Evolutionary conservation across 2,329 filamentous ascomycete genomes (phyloP).

Genomic region (Alternaria alternata): DNA sequence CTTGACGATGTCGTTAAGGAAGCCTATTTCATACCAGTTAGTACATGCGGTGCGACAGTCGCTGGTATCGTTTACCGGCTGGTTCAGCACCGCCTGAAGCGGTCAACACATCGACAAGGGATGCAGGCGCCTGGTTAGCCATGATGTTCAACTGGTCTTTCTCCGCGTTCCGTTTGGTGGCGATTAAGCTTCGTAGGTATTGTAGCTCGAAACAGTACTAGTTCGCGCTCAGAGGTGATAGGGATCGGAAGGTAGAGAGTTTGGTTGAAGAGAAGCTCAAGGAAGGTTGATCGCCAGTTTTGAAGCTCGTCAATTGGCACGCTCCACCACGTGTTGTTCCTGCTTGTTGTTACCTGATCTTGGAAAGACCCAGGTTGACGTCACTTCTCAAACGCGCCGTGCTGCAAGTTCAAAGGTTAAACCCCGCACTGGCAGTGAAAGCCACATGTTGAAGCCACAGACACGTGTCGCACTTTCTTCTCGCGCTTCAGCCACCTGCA

Average conservation of each 20-base stretch:
- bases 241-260: neutral
- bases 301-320: conserved; percentile 1
- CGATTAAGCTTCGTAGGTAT: neutral
- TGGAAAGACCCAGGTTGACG: conserved; percentile 7
- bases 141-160: conserved; percentile 3
- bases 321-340: conserved; percentile 6
- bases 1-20: conserved; percentile 59
- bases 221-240: neutral
- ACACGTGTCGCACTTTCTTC: conserved; percentile 2
- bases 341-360: conserved; percentile 6
- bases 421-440: conserved; percentile 9
- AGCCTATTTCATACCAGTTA: conserved; percentile 38
- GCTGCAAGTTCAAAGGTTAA: neutral
- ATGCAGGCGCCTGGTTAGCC: conserved; percentile 14
- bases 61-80: conserved; percentile 38
- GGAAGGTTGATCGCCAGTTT: conserved; percentile 1
- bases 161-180: neutral
- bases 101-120: conserved; percentile 52
- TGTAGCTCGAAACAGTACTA: neutral
- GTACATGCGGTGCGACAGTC: neutral
- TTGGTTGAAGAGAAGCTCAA: neutral
- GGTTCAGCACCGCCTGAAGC: conserved; percentile 54
- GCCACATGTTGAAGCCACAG: conserved; percentile 7
- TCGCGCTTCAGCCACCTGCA: neutral
- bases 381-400: conserved; percentile 3